These are phyloP conservation scores for Ustilago cynodontis DNA, from an alignment of 1,284 basidiomycete genomes.

Conservation along the genomic window DNA sequence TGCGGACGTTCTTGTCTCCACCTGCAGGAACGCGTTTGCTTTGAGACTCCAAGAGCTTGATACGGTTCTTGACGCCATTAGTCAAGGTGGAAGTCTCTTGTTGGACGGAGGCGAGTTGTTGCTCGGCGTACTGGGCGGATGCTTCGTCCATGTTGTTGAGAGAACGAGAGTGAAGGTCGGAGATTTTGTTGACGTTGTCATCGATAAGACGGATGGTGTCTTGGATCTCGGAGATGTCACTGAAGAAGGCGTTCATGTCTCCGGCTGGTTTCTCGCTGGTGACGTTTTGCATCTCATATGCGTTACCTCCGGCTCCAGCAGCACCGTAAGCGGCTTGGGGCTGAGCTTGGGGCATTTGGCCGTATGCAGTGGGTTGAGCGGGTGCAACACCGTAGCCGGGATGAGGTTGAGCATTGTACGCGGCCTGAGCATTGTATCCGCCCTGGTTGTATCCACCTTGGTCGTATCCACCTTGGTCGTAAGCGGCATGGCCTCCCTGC, in stretches of 20 bases:
- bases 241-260: slow-evolving; percentile 65
- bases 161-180: slow-evolving; percentile 67
- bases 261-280: slow-evolving; percentile 45
- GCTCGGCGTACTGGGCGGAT: slow-evolving; percentile 65
- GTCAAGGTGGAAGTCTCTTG: slow-evolving; percentile 65
- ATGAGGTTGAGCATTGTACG: slow-evolving; percentile 26
- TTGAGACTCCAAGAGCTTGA: slow-evolving; percentile 65
- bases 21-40: slow-evolving; percentile 55
- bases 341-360: slow-evolving; percentile 42
- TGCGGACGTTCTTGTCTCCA: slow-evolving; percentile 69
- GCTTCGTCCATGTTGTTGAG: slow-evolving; percentile 70
- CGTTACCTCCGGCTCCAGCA: slow-evolving; percentile 13
- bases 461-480: slow-evolving; percentile 33
- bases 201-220: slow-evolving; percentile 68
- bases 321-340: slow-evolving; percentile 31
- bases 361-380: slow-evolving; percentile 24
- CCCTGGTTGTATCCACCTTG: no score
- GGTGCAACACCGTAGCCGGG: slow-evolving; percentile 17
- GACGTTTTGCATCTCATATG: slow-evolving; percentile 62
- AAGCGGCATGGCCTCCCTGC: slow-evolving; percentile 21
- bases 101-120: slow-evolving; percentile 59
- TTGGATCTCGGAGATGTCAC: slow-evolving; percentile 64
- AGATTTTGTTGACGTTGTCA: slow-evolving; percentile 66
- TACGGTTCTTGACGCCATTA: slow-evolving; percentile 67
- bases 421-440: no score